Evolutionary conservation across 1,284 basidiomycete genomes (phyloP), one percentile per base, ranked within the genome.

Genomic region (Sparassis latifolia): DNA sequence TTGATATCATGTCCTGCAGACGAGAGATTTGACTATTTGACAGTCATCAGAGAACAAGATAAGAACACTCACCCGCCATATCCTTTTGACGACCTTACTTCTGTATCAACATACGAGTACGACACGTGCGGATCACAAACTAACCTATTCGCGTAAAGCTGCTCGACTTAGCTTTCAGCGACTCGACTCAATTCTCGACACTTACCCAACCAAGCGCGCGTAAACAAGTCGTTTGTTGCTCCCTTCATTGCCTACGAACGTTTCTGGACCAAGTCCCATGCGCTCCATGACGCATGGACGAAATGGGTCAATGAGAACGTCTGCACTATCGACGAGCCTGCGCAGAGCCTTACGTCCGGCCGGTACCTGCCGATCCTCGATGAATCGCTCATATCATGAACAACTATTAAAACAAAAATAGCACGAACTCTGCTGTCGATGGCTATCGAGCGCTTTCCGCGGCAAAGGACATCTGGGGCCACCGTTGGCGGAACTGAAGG

Each of bases 251-350:
- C 80, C 80, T 9, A 88, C 67, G 60, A 90, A 87, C 3, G 86
- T 75, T 12, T 86, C 79, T 2, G 90, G 90, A 5, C 88, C 89
- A 9, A 92, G 70, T 2, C 86, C 86, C 27, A 92, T 69, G 52
- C 79, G 75, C 62, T 93, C 90, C 66, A 92, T 74, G 2, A 92
- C 88, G 0, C 89, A 89, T 42, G 90, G 89, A 47, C 90, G 73
- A 64, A 88, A 93, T 1, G 90, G 83, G 62, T 93, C 90, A 58
- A 93, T 89, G 44, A 92, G 69, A 10, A 92, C 77, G 63, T 93
- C 89, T 3, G 87, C 84, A 39, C 72, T 62, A n/a, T 70, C 64
- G 30, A 92, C 76, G 52, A 93, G 71, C 49, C 72, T 75, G 58
- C 72, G 73, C 51, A 87, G 62, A n/a, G 81, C 62, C 10, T 74